Percentiles rank a stretch among this genome's conserved stretches.
phyloP scores from a whole-genome alignment of 768 basidiomycete genomes.

The Trametes cingulata region DNA sequence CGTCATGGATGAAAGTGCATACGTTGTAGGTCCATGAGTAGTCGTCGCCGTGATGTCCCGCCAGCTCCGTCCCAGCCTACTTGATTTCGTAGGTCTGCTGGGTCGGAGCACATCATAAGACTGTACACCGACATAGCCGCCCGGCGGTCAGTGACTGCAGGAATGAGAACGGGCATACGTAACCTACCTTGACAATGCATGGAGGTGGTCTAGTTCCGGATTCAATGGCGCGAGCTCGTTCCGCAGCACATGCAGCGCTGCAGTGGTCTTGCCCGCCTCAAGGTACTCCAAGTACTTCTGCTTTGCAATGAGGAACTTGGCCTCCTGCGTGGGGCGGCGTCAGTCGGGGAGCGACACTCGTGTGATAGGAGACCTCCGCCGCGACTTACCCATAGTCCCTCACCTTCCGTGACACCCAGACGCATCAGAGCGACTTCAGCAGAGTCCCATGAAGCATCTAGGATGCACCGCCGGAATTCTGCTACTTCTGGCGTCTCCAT shows the following conservation, averaged over 20 bases:
- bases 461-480: conserved; percentile 76
- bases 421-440: conserved; percentile 69
- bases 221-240: conserved; percentile 85
- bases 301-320: conserved; percentile 83
- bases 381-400: conserved; percentile 66
- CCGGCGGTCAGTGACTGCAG: conserved; percentile 1
- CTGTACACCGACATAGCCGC: conserved; percentile 40
- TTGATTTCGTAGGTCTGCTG: conserved; percentile 77
- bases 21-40: conserved; percentile 87
- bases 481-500: conserved; percentile 79
- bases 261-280: conserved; percentile 76
- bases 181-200: conserved; percentile 80
- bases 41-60: conserved; percentile 71
- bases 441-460: conserved; percentile 78
- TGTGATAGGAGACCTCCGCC: not conserved
- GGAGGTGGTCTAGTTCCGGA: conserved; percentile 78
- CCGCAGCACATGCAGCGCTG: conserved; percentile 83
- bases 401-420: conserved; percentile 68
- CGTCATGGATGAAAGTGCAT: conserved; percentile 25
- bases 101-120: conserved; percentile 89
- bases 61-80: conserved; percentile 89
- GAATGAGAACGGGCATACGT: not conserved
- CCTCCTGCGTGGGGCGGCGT: conserved; percentile 50
- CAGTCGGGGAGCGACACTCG: not conserved
- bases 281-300: conserved; percentile 96